phyloP scores from a whole-genome alignment of 2,329 filamentous ascomycete species.

The Venturia carpophila region DNA sequence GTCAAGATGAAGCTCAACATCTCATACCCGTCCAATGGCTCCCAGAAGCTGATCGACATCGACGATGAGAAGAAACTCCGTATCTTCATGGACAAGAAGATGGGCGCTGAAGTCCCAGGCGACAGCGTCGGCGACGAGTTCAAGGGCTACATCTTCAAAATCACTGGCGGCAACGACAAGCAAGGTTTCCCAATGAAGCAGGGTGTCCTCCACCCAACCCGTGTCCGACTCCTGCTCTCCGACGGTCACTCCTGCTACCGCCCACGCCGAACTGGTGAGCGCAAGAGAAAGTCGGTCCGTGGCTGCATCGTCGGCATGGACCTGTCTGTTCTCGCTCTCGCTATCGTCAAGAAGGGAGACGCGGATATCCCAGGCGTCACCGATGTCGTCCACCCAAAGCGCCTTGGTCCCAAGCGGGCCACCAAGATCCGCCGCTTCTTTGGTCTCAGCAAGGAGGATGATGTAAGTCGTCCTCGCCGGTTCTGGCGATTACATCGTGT shows the following conservation, averaged over 20 bases:
- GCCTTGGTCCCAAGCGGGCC: constrained; percentile 97
- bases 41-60: constrained; percentile 97
- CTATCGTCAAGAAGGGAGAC: constrained; percentile 97
- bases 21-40: constrained; percentile 96
- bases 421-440: constrained; percentile 99
- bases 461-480: constrained; percentile 76
- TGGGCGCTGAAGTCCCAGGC: constrained; percentile 85
- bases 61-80: constrained; percentile 99
- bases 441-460: constrained; percentile 99
- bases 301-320: constrained; percentile 98
- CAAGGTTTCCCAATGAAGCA: constrained; percentile 99
- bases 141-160: constrained; percentile 99
- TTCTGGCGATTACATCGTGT: constrained; percentile 51
- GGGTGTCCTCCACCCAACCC: constrained; percentile 97
- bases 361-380: constrained; percentile 89
- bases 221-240: constrained; percentile 92
- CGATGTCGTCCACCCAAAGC: constrained; percentile 97
- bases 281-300: constrained; percentile 98
- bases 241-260: constrained; percentile 99
- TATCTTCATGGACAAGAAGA: constrained; percentile 98
- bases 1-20: constrained; percentile 71
- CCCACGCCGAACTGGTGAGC: constrained; percentile 92
- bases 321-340: constrained; percentile 86
- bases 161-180: constrained; percentile 99
- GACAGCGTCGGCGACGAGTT: constrained; percentile 98